phyloP scores from a whole-genome alignment of 2,329 filamentous ascomycete genomes.

The Stromatinia cepivora region DNA sequence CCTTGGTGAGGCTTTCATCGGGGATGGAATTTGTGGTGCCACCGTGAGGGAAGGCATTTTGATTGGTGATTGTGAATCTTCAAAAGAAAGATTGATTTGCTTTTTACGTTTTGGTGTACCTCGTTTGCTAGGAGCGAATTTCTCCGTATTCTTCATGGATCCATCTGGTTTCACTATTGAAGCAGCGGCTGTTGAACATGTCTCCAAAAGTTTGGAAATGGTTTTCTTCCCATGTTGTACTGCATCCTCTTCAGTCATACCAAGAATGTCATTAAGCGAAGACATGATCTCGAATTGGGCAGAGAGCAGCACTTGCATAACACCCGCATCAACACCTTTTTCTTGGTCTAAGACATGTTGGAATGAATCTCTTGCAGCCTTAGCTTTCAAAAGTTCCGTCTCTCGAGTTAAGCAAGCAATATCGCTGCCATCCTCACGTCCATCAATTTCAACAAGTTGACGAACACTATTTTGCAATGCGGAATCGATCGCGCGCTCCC shows the following conservation, averaged over 20 bases:
- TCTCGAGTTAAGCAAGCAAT: slow-evolving; percentile 74
- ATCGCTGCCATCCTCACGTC: slow-evolving; percentile 65
- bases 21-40: slow-evolving; percentile 52
- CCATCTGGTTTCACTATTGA: slow-evolving; percentile 92
- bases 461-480: slow-evolving; percentile 82
- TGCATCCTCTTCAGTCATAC: slow-evolving; percentile 81
- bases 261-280: slow-evolving; percentile 76
- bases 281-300: slow-evolving; percentile 91
- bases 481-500: slow-evolving; percentile 85
- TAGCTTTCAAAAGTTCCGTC: slow-evolving; percentile 80
- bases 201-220: slow-evolving; percentile 74
- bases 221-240: slow-evolving; percentile 75
- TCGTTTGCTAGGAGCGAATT: slow-evolving; percentile 67
- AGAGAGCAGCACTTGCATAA: slow-evolving; percentile 79
- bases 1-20: slow-evolving; percentile 76
- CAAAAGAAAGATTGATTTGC: slow-evolving; percentile 42
- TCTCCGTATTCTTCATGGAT: slow-evolving; percentile 56
- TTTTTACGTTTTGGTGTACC: slow-evolving; percentile 79
- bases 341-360: slow-evolving; percentile 80
- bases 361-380: slow-evolving; percentile 78
- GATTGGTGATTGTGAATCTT: slow-evolving; percentile 33
- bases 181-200: slow-evolving; percentile 70
- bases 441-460: slow-evolving; percentile 73
- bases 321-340: slow-evolving; percentile 72
- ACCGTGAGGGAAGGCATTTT: slow-evolving; percentile 45